Evolutionary conservation across 2,329 filamentous ascomycete genomes (phyloP), one percentile per base, ranked within the genome.

Genomic region (Plenodomus lindquistii): DNA sequence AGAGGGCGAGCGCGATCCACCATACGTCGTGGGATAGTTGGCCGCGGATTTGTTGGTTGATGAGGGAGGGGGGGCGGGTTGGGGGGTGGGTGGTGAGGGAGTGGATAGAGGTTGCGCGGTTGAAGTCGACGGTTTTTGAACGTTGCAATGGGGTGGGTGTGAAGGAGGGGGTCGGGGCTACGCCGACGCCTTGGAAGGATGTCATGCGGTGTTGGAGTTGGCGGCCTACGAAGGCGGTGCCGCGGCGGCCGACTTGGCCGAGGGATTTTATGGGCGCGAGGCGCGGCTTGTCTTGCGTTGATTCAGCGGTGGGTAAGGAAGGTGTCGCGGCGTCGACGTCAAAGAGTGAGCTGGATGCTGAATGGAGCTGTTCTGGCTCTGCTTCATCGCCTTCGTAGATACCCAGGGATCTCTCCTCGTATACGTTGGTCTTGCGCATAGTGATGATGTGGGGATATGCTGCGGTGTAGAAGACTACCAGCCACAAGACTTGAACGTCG

Each of bases 11-110:
- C 4, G 57, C 54, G 18, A 62, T 59, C 54, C 55, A 62, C 59
- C 59, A 62, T 22, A 62, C 57, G 39, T 62, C 59, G 49, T 60
- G 55, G 6, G 52, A 56, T 20, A 62, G 55, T 38, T 62, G 59
- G 45, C 59, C 57, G 7, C 59, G 57, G 15, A 62, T 47, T 44
- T 62, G 59, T 27, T 62, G 59, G 8, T 48, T 60, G 22, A 60
- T 44, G 38, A 62, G 59, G 35, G 51, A 56, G 17, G 59, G 59
- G 3, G 59, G 57, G 10, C 37, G 41, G 16, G 54, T 56, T 6
- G 39, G 44, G 17, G 54, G 44, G 22, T 62, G 54, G 17, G 46
- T 42, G 17, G 48, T 39, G 10, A 61, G 51, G 2, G 56, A 59
- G 42, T 61, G 58, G 19, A 57, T 41, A 4, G 58, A 61, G n/a